Evolutionary conservation across 2,329 filamentous ascomycete species (phyloP).

Genomic region (Corynespora cassiicola): DNA sequence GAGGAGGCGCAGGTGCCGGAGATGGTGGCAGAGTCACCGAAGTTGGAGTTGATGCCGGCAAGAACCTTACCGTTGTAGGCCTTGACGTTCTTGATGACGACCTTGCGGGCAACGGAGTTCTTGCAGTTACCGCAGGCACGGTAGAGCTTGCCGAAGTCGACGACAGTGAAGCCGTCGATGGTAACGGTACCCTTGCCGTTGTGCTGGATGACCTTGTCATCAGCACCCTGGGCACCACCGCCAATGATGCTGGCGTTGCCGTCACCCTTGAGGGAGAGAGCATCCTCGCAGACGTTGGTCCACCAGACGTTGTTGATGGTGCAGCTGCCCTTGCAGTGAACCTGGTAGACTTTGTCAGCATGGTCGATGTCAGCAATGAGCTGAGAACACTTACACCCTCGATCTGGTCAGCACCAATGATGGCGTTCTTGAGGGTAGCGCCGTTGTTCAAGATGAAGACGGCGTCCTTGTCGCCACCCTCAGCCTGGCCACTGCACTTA

Average conservation of each 20-base stretch:
- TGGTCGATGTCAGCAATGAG: no score
- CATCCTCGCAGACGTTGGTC: slow-evolving; percentile 46
- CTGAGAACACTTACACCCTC: no score
- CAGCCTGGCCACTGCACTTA: slow-evolving; percentile 50
- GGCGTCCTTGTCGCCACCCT: slow-evolving; percentile 55
- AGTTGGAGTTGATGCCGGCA: slow-evolving; percentile 61
- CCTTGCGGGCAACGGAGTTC: slow-evolving; percentile 52
- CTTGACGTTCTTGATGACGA: slow-evolving; percentile 53
- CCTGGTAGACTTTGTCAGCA: no score
- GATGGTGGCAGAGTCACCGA: slow-evolving; percentile 53
- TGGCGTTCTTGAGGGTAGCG: slow-evolving; percentile 61
- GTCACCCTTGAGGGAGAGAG: slow-evolving; percentile 44
- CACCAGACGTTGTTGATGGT: slow-evolving; percentile 55
- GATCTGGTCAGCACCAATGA: slow-evolving; percentile 60
- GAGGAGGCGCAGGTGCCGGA: slow-evolving; percentile 30
- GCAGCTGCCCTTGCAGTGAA: slow-evolving; percentile 58
- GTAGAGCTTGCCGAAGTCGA: slow-evolving; percentile 52
- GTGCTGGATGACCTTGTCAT: slow-evolving; percentile 51
- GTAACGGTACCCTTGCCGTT: slow-evolving; percentile 49
- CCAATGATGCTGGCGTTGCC: slow-evolving; percentile 48
- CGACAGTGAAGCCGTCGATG: slow-evolving; percentile 42
- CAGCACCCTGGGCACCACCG: slow-evolving; percentile 47
- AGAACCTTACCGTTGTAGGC: slow-evolving; percentile 52
- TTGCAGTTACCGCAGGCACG: slow-evolving; percentile 58
- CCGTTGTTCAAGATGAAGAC: slow-evolving; percentile 62